phyloP scores from a whole-genome alignment of 331 rosid genomes.

The Arachis monticola region DNA sequence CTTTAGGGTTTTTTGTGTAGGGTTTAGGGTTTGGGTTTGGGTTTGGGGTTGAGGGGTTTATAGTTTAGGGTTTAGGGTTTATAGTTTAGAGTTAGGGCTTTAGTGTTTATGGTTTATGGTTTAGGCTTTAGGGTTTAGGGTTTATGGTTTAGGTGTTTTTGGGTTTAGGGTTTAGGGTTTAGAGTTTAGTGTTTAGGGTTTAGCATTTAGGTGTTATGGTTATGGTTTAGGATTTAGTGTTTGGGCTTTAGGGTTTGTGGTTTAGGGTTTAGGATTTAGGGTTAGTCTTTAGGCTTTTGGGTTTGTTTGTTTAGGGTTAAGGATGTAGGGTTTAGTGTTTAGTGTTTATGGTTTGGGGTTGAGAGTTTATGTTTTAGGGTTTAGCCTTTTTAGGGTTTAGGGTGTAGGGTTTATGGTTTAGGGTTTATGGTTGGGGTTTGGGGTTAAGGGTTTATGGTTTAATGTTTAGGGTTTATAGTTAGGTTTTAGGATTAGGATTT shows the following conservation, averaged over 20 bases:
- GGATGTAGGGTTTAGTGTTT: not conserved
- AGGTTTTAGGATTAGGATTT: not conserved
- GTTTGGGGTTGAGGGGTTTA: not conserved
- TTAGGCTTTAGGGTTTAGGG: not conserved
- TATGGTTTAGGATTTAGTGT: not conserved
- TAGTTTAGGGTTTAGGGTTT: conserved; percentile 5
- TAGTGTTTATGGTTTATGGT: too few relatives aligned
- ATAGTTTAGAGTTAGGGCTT: not conserved
- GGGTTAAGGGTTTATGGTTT: not conserved
- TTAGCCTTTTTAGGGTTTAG: not conserved
- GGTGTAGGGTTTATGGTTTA: not conserved
- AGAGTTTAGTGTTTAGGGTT: not conserved
- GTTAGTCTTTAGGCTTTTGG: not conserved
- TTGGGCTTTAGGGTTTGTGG: not conserved
- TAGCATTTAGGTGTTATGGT: not conserved
- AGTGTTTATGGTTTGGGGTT: not conserved
- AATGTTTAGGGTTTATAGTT: not conserved
- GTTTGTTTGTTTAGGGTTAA: not conserved
- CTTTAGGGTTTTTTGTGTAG: too few relatives aligned
- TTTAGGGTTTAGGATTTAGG: not conserved
- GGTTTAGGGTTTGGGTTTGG: not conserved
- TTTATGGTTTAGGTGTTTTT: not conserved
- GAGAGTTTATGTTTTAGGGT: not conserved
- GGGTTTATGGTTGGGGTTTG: not conserved
- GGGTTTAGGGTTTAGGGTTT: conserved; percentile 6